phyloP scores from a whole-genome alignment of 129 eudicot species.

The Arctium minus region DNA sequence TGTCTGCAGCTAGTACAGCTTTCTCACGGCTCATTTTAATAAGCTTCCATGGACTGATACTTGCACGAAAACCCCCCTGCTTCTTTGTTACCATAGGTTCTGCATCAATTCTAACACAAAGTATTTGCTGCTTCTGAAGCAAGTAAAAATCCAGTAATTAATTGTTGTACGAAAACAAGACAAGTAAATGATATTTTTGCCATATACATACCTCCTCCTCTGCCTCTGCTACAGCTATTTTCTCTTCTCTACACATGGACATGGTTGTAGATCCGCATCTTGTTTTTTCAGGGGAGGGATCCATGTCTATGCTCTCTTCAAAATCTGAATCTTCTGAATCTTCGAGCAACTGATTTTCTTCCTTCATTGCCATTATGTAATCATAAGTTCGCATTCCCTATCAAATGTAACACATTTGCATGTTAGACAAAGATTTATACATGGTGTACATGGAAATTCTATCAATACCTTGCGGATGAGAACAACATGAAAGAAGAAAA shows the following conservation, averaged over 20 bases:
- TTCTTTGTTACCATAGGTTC: slow-evolving; percentile 48
- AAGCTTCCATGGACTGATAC: slow-evolving; percentile 89
- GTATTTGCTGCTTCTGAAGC: slow-evolving; percentile 49
- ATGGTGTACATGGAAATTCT: neutral
- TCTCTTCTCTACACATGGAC: slow-evolving; percentile 43
- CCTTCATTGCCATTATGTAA: slow-evolving; percentile 90
- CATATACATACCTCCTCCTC: slow-evolving; percentile 43
- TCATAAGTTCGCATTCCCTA: slow-evolving; percentile 97
- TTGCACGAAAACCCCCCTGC: slow-evolving; percentile 67
- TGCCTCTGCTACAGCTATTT: slow-evolving; percentile 14
- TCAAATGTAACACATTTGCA: neutral
- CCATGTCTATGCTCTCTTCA: slow-evolving; percentile 61
- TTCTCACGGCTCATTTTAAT: slow-evolving; percentile 72
- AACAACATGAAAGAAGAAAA: slow-evolving; percentile 88
- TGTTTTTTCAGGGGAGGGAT: slow-evolving; percentile 59
- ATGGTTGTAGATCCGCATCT: slow-evolving; percentile 31
- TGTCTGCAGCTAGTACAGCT: slow-evolving; percentile 78
- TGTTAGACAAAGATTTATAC: neutral
- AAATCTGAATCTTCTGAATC: slow-evolving; percentile 64
- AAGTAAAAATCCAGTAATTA: neutral
- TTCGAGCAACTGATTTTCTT: slow-evolving; percentile 53
- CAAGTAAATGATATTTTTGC: neutral
- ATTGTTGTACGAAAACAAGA: neutral
- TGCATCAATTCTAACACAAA: slow-evolving; percentile 66
- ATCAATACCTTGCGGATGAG: slow-evolving; percentile 86